Evolutionary conservation across 2,329 filamentous ascomycete species (phyloP), one percentile per base, ranked within the genome.

Genomic region (Waltergamsia citrina): DNA sequence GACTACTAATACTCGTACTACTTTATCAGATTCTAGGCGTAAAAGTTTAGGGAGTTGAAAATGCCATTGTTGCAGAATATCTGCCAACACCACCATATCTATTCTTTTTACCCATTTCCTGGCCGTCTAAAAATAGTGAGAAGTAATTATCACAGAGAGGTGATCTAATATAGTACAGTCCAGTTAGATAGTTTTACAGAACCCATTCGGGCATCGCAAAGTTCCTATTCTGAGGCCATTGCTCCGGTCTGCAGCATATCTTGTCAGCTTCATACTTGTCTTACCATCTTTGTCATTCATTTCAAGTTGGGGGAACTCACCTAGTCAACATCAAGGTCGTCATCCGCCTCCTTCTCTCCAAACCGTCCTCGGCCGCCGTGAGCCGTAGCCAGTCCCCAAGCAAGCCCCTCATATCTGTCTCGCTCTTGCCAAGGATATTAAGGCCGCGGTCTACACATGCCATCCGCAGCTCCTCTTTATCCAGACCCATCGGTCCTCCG

Each of bases 401-500:
- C 44, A 55, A 48, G 7, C 47, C 49, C 39, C 67, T 55, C 42
- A 86, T 47, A 39, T 74, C 71, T 2, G 57, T 54, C 45, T 84
- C 76, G 16, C 71, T 73, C 37, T 69, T 68, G 3, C 59, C 68
- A 18, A 74, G 43, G 8, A 74, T 66, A 44, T 74, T 60, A 23
- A 82, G 65, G 1, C 80, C 84, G 11, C 82, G 68, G 42, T 86
- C 82, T 37, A 75, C 67, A 46, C 81, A 82, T 11, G 85, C 85
- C 38, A 85, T 68, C 39, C 62, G 59, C 15, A 87, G 59, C 62
- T 93, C 85, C 25, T 73, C 70, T 7, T 57, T 57, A 42, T 69
- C 69, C 45, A 93, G 59, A 16, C 58, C 68, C 34, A 47, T 48
- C 7, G 51, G 49, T 0, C 79, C 82, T 2, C 82, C 83, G 30